These are phyloP conservation scores for Knoxia roxburghii DNA, from an alignment of 257 asterid genomes.

Conservation along the genomic window DNA sequence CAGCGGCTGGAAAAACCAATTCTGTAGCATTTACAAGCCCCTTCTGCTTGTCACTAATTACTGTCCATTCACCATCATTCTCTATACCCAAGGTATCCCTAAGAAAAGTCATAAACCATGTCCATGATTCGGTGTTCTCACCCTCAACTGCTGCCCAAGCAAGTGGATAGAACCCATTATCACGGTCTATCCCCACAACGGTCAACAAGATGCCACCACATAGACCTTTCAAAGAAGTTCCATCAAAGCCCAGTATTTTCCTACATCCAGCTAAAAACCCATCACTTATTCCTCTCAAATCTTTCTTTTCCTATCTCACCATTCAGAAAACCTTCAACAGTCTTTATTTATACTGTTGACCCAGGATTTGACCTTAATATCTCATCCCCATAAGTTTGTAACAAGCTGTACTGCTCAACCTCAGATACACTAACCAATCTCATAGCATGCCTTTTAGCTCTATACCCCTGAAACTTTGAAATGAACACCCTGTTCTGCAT, in stretches of 20 bases:
- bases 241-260: not conserved
- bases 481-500: no score
- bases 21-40: not conserved
- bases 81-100: not conserved
- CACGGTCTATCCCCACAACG: not conserved
- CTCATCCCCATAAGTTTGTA: not conserved
- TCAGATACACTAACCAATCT: not conserved
- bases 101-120: not conserved
- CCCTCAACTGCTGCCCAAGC: not conserved
- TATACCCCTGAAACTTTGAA: no score
- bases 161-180: not conserved
- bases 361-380: not conserved
- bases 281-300: not conserved
- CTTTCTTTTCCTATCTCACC: not conserved
- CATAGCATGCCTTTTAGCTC: not conserved
- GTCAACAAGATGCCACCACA: not conserved
- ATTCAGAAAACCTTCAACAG: not conserved
- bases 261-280: not conserved
- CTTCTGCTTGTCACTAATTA: conserved; percentile 7
- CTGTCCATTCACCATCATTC: conserved; percentile 3
- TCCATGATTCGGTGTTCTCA: not conserved
- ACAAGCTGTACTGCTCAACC: not conserved
- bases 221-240: not conserved
- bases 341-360: not conserved
- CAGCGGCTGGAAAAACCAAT: not conserved